These are phyloP conservation scores for Amanita brunnescens DNA, from an alignment of 768 basidiomycete species.

Conservation along the genomic window DNA sequence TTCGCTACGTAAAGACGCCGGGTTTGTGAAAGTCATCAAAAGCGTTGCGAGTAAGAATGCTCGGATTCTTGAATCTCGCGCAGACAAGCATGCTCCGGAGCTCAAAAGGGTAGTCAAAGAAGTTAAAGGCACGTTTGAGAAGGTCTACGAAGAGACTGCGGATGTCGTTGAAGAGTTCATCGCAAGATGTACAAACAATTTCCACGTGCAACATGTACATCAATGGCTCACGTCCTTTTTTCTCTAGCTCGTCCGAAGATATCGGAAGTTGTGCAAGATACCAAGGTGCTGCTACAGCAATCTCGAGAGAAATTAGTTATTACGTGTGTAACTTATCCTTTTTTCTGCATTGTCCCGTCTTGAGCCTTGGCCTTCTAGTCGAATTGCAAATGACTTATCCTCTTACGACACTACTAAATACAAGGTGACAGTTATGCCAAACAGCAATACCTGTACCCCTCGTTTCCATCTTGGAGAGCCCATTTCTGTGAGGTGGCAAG, in stretches of 20 bases:
- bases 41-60: conserved; percentile 82
- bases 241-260: conserved; percentile 74
- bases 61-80: conserved; percentile 61
- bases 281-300: conserved; percentile 84
- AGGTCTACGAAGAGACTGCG: conserved; percentile 90
- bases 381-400: conserved; percentile 75
- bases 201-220: background rate
- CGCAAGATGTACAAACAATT: conserved; percentile 63
- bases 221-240: conserved; percentile 7
- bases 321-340: conserved; percentile 47
- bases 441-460: conserved; percentile 34
- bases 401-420: conserved; percentile 78
- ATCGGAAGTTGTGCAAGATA: conserved; percentile 87
- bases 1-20: conserved; percentile 89
- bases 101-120: conserved; percentile 74
- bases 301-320: conserved; percentile 88
- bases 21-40: conserved; percentile 97
- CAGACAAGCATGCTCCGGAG: conserved; percentile 77
- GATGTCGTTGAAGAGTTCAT: conserved; percentile 93
- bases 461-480: conserved; percentile 89
- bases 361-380: conserved; percentile 32
- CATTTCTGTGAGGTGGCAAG: conserved; percentile 80
- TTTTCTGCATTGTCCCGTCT: background rate
- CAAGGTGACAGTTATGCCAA: conserved; percentile 51
- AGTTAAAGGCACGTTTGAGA: conserved; percentile 91